These are phyloP conservation scores for Pseudevernia furfuracea DNA, from an alignment of 495 filamentous ascomycete species.

Conservation along the genomic window DNA sequence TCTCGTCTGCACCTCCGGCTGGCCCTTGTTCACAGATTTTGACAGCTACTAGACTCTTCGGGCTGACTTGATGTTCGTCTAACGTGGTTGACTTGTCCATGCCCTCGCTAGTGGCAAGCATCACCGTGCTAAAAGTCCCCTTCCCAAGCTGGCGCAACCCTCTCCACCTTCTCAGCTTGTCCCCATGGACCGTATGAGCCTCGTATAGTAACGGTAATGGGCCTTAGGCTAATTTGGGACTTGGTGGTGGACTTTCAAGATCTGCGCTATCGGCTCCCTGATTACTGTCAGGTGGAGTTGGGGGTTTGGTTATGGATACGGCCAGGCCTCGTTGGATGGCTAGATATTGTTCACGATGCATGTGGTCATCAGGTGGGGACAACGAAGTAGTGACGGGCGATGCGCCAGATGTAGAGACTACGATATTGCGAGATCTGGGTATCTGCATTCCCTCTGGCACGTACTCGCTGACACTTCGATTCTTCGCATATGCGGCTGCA, in stretches of 20 bases:
- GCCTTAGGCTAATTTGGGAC: slow-evolving; percentile 23
- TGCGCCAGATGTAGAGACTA: slow-evolving; percentile 51
- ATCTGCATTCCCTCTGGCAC: slow-evolving; percentile 60
- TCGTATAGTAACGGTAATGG: slow-evolving; percentile 33
- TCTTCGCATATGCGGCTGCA: slow-evolving; percentile 45
- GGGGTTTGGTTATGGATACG: slow-evolving; percentile 51
- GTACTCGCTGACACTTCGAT: slow-evolving; percentile 84
- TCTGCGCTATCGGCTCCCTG: slow-evolving; percentile 44
- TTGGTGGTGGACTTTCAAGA: slow-evolving; percentile 27
- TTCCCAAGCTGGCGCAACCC: slow-evolving; percentile 76
- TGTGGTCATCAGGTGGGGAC: slow-evolving; percentile 34
- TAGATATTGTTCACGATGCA: slow-evolving; percentile 77
- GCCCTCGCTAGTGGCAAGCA: slow-evolving; percentile 65
- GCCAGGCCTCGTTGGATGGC: slow-evolving; percentile 67
- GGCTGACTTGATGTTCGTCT: slow-evolving; percentile 44
- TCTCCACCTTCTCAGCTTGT: slow-evolving; percentile 58
- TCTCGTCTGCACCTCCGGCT: slow-evolving; percentile 80
- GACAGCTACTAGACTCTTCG: slow-evolving; percentile 76
- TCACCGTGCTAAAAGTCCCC: slow-evolving; percentile 91
- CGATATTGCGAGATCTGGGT: slow-evolving; percentile 59
- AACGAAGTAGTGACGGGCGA: slow-evolving; percentile 36
- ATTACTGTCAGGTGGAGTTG: slow-evolving; percentile 64
- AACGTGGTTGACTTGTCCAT: slow-evolving; percentile 24
- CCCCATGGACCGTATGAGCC: slow-evolving; percentile 49
- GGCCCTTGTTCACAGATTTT: slow-evolving; percentile 94